These are phyloP conservation scores for Xylaria palmicola DNA, from an alignment of 495 filamentous ascomycete genomes.

Conservation along the genomic window DNA sequence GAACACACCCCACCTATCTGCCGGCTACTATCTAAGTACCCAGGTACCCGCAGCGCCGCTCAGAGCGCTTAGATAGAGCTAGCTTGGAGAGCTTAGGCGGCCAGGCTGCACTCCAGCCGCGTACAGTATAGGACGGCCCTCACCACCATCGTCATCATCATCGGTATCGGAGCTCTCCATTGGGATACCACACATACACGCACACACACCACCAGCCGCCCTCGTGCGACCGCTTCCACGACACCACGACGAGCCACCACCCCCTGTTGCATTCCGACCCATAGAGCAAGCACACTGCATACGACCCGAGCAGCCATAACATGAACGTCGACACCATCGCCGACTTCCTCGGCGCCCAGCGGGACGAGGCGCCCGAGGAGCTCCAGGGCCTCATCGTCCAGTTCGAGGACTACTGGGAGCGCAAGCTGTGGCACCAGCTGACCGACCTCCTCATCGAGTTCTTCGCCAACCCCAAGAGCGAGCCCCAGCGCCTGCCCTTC, in stretches of 20 bases:
- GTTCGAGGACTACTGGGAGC: slow-evolving; percentile 97
- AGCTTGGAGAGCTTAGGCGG: too few species aligned
- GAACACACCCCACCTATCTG: too few species aligned
- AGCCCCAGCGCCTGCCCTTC: slow-evolving; percentile 77
- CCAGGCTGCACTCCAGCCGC: slow-evolving; percentile 37
- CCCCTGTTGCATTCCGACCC: background rate
- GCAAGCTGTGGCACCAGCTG: slow-evolving; percentile 98
- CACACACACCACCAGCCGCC: background rate
- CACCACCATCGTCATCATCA: slow-evolving; percentile 5
- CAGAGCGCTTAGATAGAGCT: too few species aligned
- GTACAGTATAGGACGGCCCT: slow-evolving; percentile 13
- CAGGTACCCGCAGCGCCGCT: background rate
- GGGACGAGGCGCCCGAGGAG: slow-evolving; percentile 79
- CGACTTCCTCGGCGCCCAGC: slow-evolving; percentile 87
- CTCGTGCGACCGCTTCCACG: background rate
- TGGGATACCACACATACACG: slow-evolving; percentile 11
- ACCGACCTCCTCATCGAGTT: slow-evolving; percentile 86
- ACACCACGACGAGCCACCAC: background rate
- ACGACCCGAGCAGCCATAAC: background rate
- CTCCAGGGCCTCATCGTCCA: slow-evolving; percentile 83
- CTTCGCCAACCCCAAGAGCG: slow-evolving; percentile 80
- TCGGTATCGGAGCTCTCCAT: slow-evolving; percentile 17
- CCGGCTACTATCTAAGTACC: too few species aligned
- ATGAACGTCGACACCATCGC: slow-evolving; percentile 87
- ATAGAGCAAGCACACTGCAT: background rate